Conservation (phyloP, 495 filamentous ascomycete species). For the Xeromyces bisporus region DNA sequence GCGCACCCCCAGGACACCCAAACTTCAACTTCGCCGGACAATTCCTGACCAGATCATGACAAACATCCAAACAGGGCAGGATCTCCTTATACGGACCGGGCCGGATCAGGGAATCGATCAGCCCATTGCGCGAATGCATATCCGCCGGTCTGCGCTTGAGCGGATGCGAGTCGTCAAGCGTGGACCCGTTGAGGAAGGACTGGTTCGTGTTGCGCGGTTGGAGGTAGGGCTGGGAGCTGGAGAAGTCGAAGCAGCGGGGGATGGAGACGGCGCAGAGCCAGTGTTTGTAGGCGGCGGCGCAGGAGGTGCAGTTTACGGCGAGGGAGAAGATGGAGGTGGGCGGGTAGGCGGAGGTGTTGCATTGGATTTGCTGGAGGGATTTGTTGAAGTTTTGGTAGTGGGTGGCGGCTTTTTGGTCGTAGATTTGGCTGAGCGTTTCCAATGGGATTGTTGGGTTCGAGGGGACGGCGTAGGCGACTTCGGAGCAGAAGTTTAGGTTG, state of each 20-base stretch:
- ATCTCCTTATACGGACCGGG: slow-evolving; percentile 93
- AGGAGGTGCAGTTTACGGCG: slow-evolving; percentile 55
- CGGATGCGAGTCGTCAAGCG: slow-evolving; percentile 21
- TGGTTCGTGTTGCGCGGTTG: slow-evolving; percentile 51
- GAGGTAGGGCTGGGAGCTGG: slow-evolving; percentile 34
- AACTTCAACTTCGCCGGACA: slow-evolving; percentile 74
- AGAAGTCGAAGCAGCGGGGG: slow-evolving; percentile 77
- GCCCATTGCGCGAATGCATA: slow-evolving; percentile 44
- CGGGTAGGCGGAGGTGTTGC: slow-evolving; percentile 46
- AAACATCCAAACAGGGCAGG: slow-evolving; percentile 69
- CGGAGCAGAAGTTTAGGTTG: slow-evolving; percentile 67
- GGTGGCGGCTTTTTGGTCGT: slow-evolving; percentile 44
- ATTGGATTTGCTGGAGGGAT: slow-evolving; percentile 68
- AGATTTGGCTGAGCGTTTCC: slow-evolving; percentile 40
- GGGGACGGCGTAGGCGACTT: slow-evolving; percentile 82
- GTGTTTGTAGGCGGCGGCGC: slow-evolving; percentile 62
- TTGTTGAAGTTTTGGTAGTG: slow-evolving; percentile 64
- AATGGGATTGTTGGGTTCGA: slow-evolving; percentile 39
- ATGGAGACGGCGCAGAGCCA: slow-evolving; percentile 94
- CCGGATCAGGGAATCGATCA: slow-evolving; percentile 51
- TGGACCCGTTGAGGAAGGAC: slow-evolving; percentile 49
- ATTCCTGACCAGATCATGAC: slow-evolving; percentile 62
- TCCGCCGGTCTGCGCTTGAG: slow-evolving; percentile 14
- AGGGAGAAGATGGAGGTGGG: slow-evolving; percentile 54
- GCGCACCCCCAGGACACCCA: slow-evolving; percentile 47